phyloP scores from a whole-genome alignment of 2,329 filamentous ascomycete genomes.

The Xylaria hypoxylon region DNA sequence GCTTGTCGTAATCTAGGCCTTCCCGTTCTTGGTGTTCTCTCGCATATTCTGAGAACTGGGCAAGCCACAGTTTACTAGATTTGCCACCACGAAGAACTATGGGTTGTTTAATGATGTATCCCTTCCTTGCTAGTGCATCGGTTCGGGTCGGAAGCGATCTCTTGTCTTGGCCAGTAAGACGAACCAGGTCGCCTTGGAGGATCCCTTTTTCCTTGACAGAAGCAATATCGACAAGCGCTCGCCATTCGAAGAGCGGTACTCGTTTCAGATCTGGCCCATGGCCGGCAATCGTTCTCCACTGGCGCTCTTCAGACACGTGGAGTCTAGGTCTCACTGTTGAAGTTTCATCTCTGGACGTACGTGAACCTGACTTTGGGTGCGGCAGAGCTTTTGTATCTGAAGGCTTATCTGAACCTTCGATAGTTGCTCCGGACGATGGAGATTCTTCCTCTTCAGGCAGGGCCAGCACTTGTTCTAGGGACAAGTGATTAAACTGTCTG shows the following conservation, averaged over 20 bases:
- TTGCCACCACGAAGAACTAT: constrained; percentile 69
- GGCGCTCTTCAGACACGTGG: constrained; percentile 64
- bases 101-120: constrained; percentile 71
- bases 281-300: constrained; percentile 70
- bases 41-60: constrained; percentile 61
- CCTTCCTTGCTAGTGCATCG: constrained; percentile 68
- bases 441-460: constrained; percentile 51
- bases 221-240: constrained; percentile 68
- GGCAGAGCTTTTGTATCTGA: not conserved
- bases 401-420: constrained; percentile 13
- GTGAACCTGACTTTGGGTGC: not conserved
- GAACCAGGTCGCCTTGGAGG: constrained; percentile 69
- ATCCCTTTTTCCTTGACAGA: constrained; percentile 66
- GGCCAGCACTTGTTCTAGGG: constrained; percentile 56
- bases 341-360: constrained; percentile 13
- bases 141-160: constrained; percentile 72
- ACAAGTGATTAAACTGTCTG: constrained; percentile 53
- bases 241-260: constrained; percentile 69
- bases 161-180: constrained; percentile 71
- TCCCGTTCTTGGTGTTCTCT: constrained; percentile 55
- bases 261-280: constrained; percentile 70
- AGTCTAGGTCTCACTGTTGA: constrained; percentile 50
- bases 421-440: not conserved
- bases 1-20: constrained; percentile 50
- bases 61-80: constrained; percentile 72